Conservation (phyloP, 768 basidiomycete species). For the Termitomyces heimii region DNA sequence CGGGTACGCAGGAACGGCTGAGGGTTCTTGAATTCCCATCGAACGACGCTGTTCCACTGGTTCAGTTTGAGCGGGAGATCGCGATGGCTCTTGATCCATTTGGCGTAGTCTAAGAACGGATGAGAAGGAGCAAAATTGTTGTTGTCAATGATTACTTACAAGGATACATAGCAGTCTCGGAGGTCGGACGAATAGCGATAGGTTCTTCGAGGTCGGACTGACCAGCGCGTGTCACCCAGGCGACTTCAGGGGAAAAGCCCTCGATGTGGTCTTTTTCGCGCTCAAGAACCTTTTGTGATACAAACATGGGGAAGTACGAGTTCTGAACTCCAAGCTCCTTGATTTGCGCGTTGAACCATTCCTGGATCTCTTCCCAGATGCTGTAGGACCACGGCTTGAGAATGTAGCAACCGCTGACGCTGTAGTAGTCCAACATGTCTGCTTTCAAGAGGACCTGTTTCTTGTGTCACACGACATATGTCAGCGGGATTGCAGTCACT, state of each 20-base stretch:
- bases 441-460: conserved; percentile 90
- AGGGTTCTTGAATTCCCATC: conserved; percentile 99
- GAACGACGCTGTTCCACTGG: conserved; percentile 98
- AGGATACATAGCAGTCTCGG: conserved; percentile 99
- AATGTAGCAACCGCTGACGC: conserved; percentile 97
- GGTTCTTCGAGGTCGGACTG: conserved; percentile 93
- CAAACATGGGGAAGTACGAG: conserved; percentile 99
- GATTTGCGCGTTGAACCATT: conserved; percentile 91
- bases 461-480: conserved; percentile 6
- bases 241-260: conserved; percentile 98
- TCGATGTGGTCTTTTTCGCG: conserved; percentile 98
- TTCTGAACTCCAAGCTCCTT: conserved; percentile 95
- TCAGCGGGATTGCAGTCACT: conserved; percentile 16
- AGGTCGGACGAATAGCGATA: conserved; percentile 96
- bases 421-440: conserved; percentile 99
- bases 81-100: conserved; percentile 97
- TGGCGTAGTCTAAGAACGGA: conserved; percentile 77
- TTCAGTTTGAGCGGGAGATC: conserved; percentile 97
- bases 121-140: neutral
- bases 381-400: conserved; percentile 96
- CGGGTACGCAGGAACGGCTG: conserved; percentile 99
- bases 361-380: conserved; percentile 96
- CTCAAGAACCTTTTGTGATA: conserved; percentile 87
- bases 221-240: conserved; percentile 98
- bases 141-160: conserved; percentile 43